phyloP scores from a whole-genome alignment of 331 rosid genomes.

The Erythrophleum ivorense region DNA sequence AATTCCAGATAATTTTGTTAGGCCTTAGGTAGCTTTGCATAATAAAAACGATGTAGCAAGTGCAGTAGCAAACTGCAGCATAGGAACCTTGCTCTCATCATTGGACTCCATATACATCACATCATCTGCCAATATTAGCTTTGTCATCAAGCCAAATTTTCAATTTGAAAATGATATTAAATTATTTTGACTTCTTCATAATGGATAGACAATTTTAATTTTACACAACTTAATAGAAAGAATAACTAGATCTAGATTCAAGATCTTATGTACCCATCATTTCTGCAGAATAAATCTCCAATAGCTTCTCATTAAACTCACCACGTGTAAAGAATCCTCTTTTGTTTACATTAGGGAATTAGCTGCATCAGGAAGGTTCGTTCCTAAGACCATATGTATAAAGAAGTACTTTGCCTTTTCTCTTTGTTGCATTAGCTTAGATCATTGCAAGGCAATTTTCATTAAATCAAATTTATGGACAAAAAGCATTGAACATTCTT shows the following conservation, averaged over 20 bases:
- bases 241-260: conserved; percentile 2
- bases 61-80: conserved; percentile 60
- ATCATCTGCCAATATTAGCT: conserved; percentile 48
- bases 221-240: not conserved
- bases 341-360: not conserved
- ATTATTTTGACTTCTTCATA: too few relatives aligned
- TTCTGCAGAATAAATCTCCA: not conserved
- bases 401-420: not conserved
- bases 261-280: not conserved
- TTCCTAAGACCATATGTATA: not conserved
- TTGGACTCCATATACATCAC: conserved; percentile 40
- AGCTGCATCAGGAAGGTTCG: not conserved
- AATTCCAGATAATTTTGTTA: conserved; percentile 52
- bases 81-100: conserved; percentile 45
- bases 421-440: not conserved
- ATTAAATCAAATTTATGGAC: too few relatives aligned
- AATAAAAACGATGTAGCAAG: conserved; percentile 61
- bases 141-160: not conserved
- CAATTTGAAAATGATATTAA: not conserved
- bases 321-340: too few relatives aligned
- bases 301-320: not conserved
- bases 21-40: conserved; percentile 52
- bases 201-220: too few relatives aligned
- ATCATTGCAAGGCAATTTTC: not conserved
- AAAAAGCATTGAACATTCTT: not conserved